Evolutionary conservation across 2,329 filamentous ascomycete species (phyloP).

Genomic region (Mycocentrospora acerina): DNA sequence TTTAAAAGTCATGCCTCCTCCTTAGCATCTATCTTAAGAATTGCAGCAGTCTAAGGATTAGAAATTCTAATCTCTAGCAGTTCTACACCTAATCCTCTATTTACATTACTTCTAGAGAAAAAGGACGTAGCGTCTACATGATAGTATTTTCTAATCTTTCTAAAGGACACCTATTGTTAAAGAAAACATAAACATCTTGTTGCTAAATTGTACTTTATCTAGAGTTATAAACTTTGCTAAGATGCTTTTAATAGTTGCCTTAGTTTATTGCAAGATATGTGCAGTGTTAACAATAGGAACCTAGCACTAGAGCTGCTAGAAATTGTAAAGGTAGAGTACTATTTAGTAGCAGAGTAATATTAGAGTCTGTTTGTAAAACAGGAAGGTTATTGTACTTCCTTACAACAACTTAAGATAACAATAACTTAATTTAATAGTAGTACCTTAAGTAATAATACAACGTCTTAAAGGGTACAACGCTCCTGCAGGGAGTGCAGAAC

Average conservation of each 20-base stretch:
- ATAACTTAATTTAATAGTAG: neutral
- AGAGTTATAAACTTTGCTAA: neutral
- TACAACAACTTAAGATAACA: neutral
- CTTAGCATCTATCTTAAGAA: slow-evolving; percentile 2
- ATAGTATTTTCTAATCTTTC: neutral
- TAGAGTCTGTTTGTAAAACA: slow-evolving; percentile 1
- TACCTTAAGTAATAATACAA: neutral
- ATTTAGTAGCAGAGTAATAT: neutral
- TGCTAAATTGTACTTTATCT: neutral
- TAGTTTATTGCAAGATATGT: neutral
- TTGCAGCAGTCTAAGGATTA: neutral
- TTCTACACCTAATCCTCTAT: neutral
- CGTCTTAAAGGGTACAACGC: slow-evolving; percentile 3
- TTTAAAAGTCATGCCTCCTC: slow-evolving; percentile 1
- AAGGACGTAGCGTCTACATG: neutral
- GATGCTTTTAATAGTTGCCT: neutral
- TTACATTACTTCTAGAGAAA: neutral
- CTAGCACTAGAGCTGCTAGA: neutral
- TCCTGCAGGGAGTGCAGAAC: slow-evolving; percentile 1
- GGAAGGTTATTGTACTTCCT: slow-evolving; percentile 1
- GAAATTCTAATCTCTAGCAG: neutral
- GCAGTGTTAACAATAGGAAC: slow-evolving; percentile 1
- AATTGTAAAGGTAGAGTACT: neutral
- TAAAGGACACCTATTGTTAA: neutral
- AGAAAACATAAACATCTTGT: slow-evolving; percentile 1